Base-by-base conservation (phyloP, 495 filamentous ascomycete species). In the Aspergillus incahuasiensis region DNA sequence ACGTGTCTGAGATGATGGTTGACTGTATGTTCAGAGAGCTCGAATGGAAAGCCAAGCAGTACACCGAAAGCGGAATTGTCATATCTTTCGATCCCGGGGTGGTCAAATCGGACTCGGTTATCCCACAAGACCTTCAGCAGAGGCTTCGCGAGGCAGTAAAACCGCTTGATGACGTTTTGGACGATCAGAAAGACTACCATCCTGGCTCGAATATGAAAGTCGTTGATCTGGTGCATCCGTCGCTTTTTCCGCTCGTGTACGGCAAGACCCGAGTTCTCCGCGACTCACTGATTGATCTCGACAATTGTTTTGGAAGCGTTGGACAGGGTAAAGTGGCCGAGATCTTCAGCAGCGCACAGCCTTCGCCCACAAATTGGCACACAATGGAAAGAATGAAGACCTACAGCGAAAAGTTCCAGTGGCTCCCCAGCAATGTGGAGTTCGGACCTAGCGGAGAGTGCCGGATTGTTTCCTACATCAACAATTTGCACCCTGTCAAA, bases 401-500 rank as follows among this genome's bases (percentile, higher is more conserved):
- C 18, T 42, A 51, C 54, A 56, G 58, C 22, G 15, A 38, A 16
- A 66, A 64, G 1, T 86, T 79, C 48, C 84, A 88, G 57, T 86
- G 80, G 82, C 67, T 86, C 12, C 84, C 85, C 0, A 77, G 73
- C 41, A 72, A 86, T 20, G 74, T 87, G 13, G 46, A 68, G 18
- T 72, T 83, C 40, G 49, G 35, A 5, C 48, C 50, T 0, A 64
- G 64, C 2, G 67, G 70, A 15, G 56, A 54, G 18, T 57, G 62
- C 51, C 43, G 57, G 40, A 73, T 80, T 35, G 65, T 52, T 6
- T 72, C 66, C 21, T 83, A 86, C 56, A 78, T 87, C 67, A 87
- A 87, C 60, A 87, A 86, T 55, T 60, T 86, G 0, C 79, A 86
- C 58, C 83, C 84, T 0, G 28, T n/a, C 0, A 50, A 70, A 20